Evolutionary conservation across 306 rosid genomes (phyloP).

Genomic region (Casuarina glauca): DNA sequence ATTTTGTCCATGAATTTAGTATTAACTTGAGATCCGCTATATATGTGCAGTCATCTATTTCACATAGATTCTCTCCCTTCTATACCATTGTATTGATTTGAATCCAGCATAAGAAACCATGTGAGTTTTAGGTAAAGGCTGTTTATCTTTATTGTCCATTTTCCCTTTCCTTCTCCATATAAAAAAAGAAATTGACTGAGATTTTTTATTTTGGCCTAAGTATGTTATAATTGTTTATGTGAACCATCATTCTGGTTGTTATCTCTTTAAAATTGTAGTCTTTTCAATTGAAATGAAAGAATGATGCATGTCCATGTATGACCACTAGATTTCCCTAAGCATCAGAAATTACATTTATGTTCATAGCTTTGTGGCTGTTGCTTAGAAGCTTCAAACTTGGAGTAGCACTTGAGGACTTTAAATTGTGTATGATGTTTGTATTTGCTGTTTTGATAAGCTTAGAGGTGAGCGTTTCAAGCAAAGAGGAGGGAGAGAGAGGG

Average conservation of each 20-base stretch:
- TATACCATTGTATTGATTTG: background rate
- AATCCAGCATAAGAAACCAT: background rate
- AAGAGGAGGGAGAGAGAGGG: background rate
- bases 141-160: background rate
- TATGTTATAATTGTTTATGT: background rate
- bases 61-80: conserved; percentile 13
- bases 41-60: conserved; percentile 6
- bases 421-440: background rate
- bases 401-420: background rate
- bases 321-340: no score
- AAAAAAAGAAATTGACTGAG: no score
- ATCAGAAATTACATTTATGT: no score
- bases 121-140: background rate
- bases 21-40: background rate
- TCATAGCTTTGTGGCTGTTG: no score
- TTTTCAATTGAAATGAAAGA: background rate
- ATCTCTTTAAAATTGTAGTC: background rate
- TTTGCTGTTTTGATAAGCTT: background rate
- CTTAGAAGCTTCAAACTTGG: background rate
- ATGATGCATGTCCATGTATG: background rate
- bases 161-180: background rate
- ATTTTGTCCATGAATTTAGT: background rate
- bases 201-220: background rate
- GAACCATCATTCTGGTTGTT: background rate
- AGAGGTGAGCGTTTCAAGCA: background rate